phyloP scores from a whole-genome alignment of 345 rosid species.

The Camelina neglecta region DNA sequence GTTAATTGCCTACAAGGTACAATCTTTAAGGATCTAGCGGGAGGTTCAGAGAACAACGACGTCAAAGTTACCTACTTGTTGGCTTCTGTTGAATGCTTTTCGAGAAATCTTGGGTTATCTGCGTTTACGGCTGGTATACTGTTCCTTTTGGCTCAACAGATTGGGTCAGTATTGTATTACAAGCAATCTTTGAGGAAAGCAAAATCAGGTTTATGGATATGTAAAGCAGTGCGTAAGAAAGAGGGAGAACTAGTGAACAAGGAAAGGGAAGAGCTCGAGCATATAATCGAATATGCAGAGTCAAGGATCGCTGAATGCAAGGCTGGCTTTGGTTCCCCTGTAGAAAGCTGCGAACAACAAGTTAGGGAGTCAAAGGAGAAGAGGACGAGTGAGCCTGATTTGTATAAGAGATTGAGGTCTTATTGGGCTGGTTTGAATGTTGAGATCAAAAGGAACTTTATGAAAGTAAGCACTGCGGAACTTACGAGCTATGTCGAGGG shows the following conservation, averaged over 20 bases:
- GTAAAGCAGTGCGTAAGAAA: no score
- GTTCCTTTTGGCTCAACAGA: no score
- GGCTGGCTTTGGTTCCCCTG: neutral
- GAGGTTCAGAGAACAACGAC: neutral
- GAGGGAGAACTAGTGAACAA: neutral
- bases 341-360: neutral
- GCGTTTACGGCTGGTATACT: neutral
- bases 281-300: neutral
- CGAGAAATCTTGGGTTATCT: neutral
- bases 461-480: neutral
- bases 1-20: neutral
- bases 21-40: neutral
- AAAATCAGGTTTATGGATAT: neutral
- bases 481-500: slow-evolving; percentile 1
- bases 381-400: neutral
- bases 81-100: neutral
- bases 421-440: slow-evolving; percentile 12
- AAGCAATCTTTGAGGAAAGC: neutral
- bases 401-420: neutral
- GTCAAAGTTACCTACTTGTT: neutral
- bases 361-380: neutral
- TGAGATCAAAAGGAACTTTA: slow-evolving; percentile 6
- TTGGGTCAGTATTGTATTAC: neutral
- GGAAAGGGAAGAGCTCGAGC: neutral
- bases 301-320: slow-evolving; percentile 7